Evolutionary conservation across 257 asterid genomes (phyloP).

Genomic region (Rehmannia glutinosa): DNA sequence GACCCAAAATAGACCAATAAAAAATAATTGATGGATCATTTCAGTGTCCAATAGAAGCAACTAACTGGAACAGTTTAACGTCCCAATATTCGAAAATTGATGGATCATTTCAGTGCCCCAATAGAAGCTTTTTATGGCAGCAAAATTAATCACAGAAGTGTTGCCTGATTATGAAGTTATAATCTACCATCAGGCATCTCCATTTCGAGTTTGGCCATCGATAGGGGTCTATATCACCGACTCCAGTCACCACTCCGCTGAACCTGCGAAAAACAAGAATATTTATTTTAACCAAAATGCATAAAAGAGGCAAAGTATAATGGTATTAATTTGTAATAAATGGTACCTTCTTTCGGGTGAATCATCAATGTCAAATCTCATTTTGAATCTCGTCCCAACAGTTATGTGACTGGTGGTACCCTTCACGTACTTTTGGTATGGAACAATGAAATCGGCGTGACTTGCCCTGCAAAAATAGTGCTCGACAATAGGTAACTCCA

Average conservation of each 20-base stretch:
- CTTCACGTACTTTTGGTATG: constrained; percentile 66
- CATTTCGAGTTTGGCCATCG: constrained; percentile 95
- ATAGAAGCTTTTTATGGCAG: constrained; percentile 10
- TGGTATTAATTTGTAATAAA: not conserved
- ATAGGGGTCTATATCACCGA: constrained; percentile 66
- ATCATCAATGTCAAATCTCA: constrained; percentile 85
- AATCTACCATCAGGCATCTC: constrained; percentile 85
- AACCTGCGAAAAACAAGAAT: constrained; percentile 39
- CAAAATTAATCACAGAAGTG: constrained; percentile 6
- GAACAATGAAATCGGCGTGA: constrained; percentile 70
- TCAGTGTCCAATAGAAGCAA: not conserved
- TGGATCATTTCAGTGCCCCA: not conserved
- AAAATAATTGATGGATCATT: not conserved
- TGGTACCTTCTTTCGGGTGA: constrained; percentile 87
- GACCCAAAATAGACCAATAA: no score
- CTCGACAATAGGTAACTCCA: not conserved
- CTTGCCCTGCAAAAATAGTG: constrained; percentile 54
- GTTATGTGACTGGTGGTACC: constrained; percentile 52
- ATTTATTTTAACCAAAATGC: constrained; percentile 3
- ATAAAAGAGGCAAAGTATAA: not conserved
- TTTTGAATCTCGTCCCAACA: constrained; percentile 78
- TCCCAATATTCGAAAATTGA: no score
- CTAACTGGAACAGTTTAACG: no score
- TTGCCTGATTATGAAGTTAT: constrained; percentile 26
- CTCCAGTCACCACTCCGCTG: constrained; percentile 90